Base-by-base conservation (phyloP, 1,139 yeast genomes). In the Casaregolazyma suthepensis region DNA sequence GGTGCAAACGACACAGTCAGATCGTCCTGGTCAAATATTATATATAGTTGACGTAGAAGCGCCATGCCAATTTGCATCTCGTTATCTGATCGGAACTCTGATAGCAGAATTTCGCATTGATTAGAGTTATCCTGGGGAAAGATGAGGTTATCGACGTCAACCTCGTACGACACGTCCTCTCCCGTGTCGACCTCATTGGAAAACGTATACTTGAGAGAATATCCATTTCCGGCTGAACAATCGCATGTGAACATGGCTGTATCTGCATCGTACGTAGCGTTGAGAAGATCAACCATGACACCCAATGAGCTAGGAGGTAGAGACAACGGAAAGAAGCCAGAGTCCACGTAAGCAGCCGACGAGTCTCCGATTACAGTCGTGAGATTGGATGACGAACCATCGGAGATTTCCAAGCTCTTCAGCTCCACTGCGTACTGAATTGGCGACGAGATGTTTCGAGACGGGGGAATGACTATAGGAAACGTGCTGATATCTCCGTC, bases 1-100 rank as follows among this genome's bases (percentile, higher is more conserved):
- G 78, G 84, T 1, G 89, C 94, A 52, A 87, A 56, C 0, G 82
- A 80, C 29, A 87, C 73, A 61, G 81, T 79, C 51, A 71, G 57
- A 1, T 56, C 75, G 6, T 80, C 84, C 56, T 80, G 71, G 63
- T 82, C 83, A 55, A 74, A 82, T 20, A 81, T 84, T 50, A 78
- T 72, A 60, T 82, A 82, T 15, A 79, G 79, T 57, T 70, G 71
- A 55, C 82, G 71, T 57, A 82, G 70, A 58, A 82, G 74, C 48
- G 79, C 76, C 63, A 81, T 85, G 7, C 87, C 87, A 40, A 80
- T 61, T 1, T 69, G 67, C n/a, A 53, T 49, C 22, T 55, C 45
- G 22, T 54, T 46, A 12, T 48, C 54, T 3, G 45, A 20, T 15
- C 53, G 52, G 38, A 55, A 55, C 12, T 46, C n/a, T 29, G 45